These are phyloP conservation scores for Candida maltosa DNA, from an alignment of 805 yeast genomes.

Conservation along the genomic window DNA sequence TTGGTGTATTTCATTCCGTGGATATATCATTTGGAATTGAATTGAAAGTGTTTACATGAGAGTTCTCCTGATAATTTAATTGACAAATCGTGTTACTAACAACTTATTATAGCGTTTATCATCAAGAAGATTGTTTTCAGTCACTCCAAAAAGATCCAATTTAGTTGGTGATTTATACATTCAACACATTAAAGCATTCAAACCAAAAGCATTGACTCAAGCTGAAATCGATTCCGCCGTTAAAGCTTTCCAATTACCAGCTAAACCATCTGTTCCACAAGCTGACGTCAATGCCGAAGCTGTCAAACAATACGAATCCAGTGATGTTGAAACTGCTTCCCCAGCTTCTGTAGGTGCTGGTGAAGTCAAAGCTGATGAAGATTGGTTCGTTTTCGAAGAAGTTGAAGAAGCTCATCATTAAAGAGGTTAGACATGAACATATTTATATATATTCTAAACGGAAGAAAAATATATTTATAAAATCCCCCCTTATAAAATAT, in stretches of 20 bases:
- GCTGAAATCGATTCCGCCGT: slow-evolving; percentile 76
- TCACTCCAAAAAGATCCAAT: slow-evolving; percentile 47
- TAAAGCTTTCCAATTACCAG: slow-evolving; percentile 79
- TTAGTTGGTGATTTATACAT: slow-evolving; percentile 81
- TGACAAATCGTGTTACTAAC: slow-evolving; percentile 2
- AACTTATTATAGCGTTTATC: slow-evolving; percentile 26
- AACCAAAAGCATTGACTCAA: slow-evolving; percentile 73
- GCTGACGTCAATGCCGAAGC: slow-evolving; percentile 69
- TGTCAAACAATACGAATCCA: slow-evolving; percentile 62
- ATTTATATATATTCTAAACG: too few species aligned
- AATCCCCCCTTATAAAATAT: too few species aligned
- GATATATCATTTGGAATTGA: too few species aligned
- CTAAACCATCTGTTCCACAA: slow-evolving; percentile 72
- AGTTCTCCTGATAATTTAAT: slow-evolving; percentile 8
- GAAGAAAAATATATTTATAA: too few species aligned
- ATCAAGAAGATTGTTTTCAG: slow-evolving; percentile 39
- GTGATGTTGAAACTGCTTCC: slow-evolving; percentile 67
- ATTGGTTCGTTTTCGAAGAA: slow-evolving; percentile 81
- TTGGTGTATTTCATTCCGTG: too few species aligned
- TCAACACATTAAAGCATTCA: slow-evolving; percentile 82
- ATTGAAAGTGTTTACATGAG: too few species aligned
- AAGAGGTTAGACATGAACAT: too few species aligned
- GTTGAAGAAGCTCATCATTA: slow-evolving; percentile 50
- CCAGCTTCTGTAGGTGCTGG: slow-evolving; percentile 30
- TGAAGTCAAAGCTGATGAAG: slow-evolving; percentile 45